Base-by-base conservation (phyloP, 192 early-diverging fungal genomes). In the Fimicolochytrium jonesii region DNA sequence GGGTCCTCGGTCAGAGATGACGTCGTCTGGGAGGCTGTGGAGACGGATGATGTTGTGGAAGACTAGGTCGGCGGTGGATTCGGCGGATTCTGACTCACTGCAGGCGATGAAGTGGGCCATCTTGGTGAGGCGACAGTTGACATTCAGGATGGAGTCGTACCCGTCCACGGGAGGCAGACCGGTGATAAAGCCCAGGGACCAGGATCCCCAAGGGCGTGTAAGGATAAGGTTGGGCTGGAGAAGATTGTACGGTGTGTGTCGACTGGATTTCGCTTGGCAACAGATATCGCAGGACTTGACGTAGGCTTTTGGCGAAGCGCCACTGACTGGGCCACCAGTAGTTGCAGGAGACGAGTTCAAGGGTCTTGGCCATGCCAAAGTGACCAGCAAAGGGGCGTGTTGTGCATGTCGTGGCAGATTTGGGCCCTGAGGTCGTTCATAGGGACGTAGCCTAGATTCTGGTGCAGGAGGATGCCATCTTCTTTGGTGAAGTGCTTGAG, bases 311-410 rank as follows among this genome's bases (percentile, higher is more conserved):
- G 45, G 22, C 45, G 7, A 22, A 47, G 7, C 22, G 11, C 45
- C 11, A n/a, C 22, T n/a, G 9, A 22, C 22, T 47, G 9, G 51
- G 51, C 32, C 26, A 22, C 10, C 30, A 28, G 22, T 32, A 53
- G 32, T 53, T 53, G 29, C 32, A 13, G 9, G 10, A 23, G 22
- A 53, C 30, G 26, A 53, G 32, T 53, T 53, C 51, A 9, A 31
- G 26, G 6, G 30, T 53, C 32, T 53, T 53, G 20, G 26, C 6
- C 6, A 32, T 13, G 6, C 51, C 51, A 32, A 31, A 53, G 31
- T 53, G 51, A 32, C 51, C 51, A 32, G 46, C 67, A 15, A 15
- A 25, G n/a, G 7, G 11, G 46, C 11, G 46, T 48, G 23, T 48
- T 20, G 22, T 48, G 46, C 23, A 15, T 15, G 23, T 48, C 23